These are phyloP conservation scores for Clarireedia homoeocarpa DNA, from an alignment of 2,329 filamentous ascomycete species.

Conservation along the genomic window DNA sequence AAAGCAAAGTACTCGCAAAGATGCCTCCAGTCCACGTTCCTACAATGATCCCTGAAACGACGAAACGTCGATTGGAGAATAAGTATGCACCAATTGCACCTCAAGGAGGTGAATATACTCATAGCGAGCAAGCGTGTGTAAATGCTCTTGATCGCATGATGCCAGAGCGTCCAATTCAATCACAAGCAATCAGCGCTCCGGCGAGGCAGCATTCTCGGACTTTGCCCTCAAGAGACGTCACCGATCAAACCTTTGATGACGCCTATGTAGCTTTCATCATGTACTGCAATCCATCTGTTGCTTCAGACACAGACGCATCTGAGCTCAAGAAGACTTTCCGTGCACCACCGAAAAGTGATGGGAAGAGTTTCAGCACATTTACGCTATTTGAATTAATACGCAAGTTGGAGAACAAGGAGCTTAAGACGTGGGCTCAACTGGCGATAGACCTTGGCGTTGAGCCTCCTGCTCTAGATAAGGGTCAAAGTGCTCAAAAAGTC, in stretches of 20 bases:
- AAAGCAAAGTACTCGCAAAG: not conserved
- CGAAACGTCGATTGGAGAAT: conserved; percentile 17
- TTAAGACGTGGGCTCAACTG: conserved; percentile 89
- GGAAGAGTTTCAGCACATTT: conserved; percentile 76
- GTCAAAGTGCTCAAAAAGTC: conserved; percentile 86
- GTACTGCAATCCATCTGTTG: conserved; percentile 80
- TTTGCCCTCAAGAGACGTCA: conserved; percentile 62
- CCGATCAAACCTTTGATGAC: conserved; percentile 65
- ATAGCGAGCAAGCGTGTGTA: conserved; percentile 7
- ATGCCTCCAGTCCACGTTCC: conserved; percentile 13
- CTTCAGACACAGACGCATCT: conserved; percentile 58
- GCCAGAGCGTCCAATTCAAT: conserved; percentile 8
- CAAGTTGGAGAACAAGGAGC: conserved; percentile 70
- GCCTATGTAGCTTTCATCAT: conserved; percentile 80
- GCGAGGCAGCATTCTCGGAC: conserved; percentile 10
- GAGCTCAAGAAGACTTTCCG: conserved; percentile 70
- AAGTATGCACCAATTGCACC: conserved; percentile 15
- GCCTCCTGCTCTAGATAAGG: conserved; percentile 70
- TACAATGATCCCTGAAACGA: conserved; percentile 14
- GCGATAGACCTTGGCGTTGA: conserved; percentile 84
- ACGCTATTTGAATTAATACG: conserved; percentile 70
- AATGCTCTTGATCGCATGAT: conserved; percentile 10
- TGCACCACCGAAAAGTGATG: conserved; percentile 75
- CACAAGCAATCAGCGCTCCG: not conserved
- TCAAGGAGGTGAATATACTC: conserved; percentile 11